Evolutionary conservation across 1,284 basidiomycete species (phyloP).

Genomic region (Serendipita sp.): DNA sequence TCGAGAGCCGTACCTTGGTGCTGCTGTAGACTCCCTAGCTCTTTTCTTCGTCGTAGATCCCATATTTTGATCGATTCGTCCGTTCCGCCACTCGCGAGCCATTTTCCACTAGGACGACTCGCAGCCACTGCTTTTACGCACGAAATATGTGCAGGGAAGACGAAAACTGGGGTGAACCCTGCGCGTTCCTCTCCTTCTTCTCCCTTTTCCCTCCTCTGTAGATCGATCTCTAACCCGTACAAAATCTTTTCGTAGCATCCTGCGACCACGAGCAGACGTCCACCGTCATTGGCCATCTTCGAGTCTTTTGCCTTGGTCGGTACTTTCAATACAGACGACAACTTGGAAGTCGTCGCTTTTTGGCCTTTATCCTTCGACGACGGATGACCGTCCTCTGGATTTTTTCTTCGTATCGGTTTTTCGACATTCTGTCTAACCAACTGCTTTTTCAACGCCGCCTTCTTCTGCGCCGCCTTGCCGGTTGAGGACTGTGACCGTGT

Average conservation of each 20-base stretch:
- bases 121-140: constrained; percentile 83
- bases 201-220: constrained; percentile 18
- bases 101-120: constrained; percentile 78
- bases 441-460: too few species aligned
- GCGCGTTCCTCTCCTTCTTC: constrained; percentile 22
- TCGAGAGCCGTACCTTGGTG: constrained; percentile 57
- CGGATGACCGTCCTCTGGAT: too few species aligned
- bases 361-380: too few species aligned
- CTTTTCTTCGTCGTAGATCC: constrained; percentile 81
- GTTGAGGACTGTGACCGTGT: too few species aligned
- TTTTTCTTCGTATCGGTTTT: too few species aligned
- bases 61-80: constrained; percentile 98
- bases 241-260: constrained; percentile 93
- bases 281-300: too few species aligned
- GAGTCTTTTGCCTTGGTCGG: too few species aligned
- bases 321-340: too few species aligned
- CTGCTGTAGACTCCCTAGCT: constrained; percentile 85
- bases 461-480: too few species aligned
- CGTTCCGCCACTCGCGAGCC: constrained; percentile 86
- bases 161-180: constrained; percentile 72
- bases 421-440: too few species aligned
- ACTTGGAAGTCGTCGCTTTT: too few species aligned
- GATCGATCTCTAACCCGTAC: constrained; percentile 70
- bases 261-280: constrained; percentile 70
- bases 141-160: constrained; percentile 91